These are phyloP conservation scores for Caryopteris hybrid DNA, from an alignment of 305 asterid species.

Conservation along the genomic window DNA sequence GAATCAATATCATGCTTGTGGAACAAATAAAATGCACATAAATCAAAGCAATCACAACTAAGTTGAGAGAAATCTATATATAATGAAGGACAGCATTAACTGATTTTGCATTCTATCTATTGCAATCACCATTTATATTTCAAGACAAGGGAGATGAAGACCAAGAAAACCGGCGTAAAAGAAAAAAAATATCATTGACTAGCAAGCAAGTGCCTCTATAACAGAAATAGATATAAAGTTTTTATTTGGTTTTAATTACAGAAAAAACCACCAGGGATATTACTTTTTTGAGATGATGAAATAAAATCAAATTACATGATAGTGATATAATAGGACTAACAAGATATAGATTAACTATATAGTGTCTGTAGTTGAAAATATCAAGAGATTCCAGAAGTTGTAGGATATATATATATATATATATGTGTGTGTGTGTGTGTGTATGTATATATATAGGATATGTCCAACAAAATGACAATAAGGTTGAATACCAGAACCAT, in stretches of 20 bases:
- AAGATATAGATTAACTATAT: neutral
- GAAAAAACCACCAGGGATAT: neutral
- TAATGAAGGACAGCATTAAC: neutral
- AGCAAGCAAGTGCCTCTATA: neutral
- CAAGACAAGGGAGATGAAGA: neutral
- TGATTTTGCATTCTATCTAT: neutral
- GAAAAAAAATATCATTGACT: neutral
- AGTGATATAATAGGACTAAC: neutral
- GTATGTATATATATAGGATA: no score
- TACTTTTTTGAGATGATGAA: neutral
- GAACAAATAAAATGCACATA: neutral
- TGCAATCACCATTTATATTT: neutral
- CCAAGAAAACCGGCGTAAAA: neutral
- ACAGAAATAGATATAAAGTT: neutral
- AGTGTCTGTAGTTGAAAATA: neutral
- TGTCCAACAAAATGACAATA: neutral
- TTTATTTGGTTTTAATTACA: neutral
- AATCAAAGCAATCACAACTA: neutral
- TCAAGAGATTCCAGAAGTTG: neutral
- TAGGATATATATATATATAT: no score
- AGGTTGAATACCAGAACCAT: neutral
- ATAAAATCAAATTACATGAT: neutral
- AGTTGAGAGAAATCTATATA: neutral
- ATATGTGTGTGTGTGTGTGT: no score
- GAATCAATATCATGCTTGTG: conserved; percentile 9